Conservation (phyloP, 805 yeast genomes). For the Pichia gijzeniarum region DNA sequence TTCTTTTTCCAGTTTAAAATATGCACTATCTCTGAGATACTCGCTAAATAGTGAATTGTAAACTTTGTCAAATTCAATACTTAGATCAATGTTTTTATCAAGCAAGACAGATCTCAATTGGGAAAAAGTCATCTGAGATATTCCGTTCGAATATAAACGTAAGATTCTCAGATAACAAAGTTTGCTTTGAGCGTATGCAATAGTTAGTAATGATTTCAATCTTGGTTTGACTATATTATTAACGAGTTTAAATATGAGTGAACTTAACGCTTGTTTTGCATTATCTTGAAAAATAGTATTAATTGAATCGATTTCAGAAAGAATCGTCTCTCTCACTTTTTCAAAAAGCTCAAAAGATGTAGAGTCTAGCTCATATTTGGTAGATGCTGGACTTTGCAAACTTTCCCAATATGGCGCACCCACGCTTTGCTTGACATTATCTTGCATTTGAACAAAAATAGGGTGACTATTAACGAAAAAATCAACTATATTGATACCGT, state of each 20-base stretch:
- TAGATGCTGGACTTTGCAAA: slow-evolving; percentile 53
- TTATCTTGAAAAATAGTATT: slow-evolving; percentile 56
- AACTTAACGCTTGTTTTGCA: slow-evolving; percentile 56
- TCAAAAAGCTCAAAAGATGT: slow-evolving; percentile 47
- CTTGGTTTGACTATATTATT: slow-evolving; percentile 61
- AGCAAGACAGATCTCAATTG: slow-evolving; percentile 57
- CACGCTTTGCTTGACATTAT: slow-evolving; percentile 12
- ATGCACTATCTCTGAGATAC: slow-evolving; percentile 57
- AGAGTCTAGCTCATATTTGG: slow-evolving; percentile 43
- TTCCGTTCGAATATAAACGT: slow-evolving; percentile 54
- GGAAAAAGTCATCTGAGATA: slow-evolving; percentile 50
- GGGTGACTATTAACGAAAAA: slow-evolving; percentile 77
- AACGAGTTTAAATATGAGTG: slow-evolving; percentile 69
- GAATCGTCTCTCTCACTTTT: slow-evolving; percentile 51
- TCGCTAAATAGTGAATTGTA: slow-evolving; percentile 68
- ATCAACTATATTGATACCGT: slow-evolving; percentile 76
- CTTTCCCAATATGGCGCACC: slow-evolving; percentile 45
- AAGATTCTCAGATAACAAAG: slow-evolving; percentile 72
- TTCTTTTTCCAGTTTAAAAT: slow-evolving; percentile 66
- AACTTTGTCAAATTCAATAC: slow-evolving; percentile 57
- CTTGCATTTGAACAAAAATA: slow-evolving; percentile 48
- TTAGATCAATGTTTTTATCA: slow-evolving; percentile 40
- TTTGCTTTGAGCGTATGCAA: slow-evolving; percentile 55
- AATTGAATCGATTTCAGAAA: slow-evolving; percentile 68
- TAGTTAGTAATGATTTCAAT: slow-evolving; percentile 51